A percentile compares a stretch with the other conserved stretches of the same genome.
phyloP scores from a whole-genome alignment of 768 basidiomycete genomes.

The Rhodotorula paludigena region DNA sequence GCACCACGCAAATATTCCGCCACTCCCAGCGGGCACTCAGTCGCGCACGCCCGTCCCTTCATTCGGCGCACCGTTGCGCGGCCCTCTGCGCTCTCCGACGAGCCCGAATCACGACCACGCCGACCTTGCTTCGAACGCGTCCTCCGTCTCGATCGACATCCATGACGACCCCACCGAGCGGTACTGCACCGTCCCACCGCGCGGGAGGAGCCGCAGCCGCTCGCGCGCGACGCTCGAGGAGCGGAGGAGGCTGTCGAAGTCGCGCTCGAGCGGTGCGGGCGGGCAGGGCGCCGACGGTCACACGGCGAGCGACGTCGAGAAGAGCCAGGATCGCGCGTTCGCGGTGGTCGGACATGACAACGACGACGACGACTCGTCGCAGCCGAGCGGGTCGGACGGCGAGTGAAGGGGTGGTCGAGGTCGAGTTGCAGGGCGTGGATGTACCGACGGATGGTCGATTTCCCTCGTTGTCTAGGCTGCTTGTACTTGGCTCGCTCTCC shows the following conservation, averaged over 20 bases:
- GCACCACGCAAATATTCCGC: no score
- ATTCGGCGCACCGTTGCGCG: not conserved
- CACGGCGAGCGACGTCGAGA: conserved; percentile 8
- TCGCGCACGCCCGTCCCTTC: not conserved
- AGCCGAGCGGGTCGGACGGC: not conserved
- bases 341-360: conserved; percentile 27
- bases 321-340: conserved; percentile 26
- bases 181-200: conserved; percentile 15
- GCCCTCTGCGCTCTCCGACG: not conserved
- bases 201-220: not conserved
- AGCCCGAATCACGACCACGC: not conserved
- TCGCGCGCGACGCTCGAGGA: not conserved
- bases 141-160: conserved; percentile 29
- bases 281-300: not conserved
- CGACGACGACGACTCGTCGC: conserved; percentile 6
- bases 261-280: not conserved
- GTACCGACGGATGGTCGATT: no score
- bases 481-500: not conserved
- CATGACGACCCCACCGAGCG: conserved; percentile 23
- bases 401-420: not conserved
- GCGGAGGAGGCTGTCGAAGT: not conserved
- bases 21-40: no score
- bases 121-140: conserved; percentile 5
- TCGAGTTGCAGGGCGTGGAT: no score
- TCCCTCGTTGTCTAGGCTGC: no score